These are phyloP conservation scores for Oryza longistaminata DNA, from an alignment of 176 grass and related monocot genomes.

Conservation along the genomic window DNA sequence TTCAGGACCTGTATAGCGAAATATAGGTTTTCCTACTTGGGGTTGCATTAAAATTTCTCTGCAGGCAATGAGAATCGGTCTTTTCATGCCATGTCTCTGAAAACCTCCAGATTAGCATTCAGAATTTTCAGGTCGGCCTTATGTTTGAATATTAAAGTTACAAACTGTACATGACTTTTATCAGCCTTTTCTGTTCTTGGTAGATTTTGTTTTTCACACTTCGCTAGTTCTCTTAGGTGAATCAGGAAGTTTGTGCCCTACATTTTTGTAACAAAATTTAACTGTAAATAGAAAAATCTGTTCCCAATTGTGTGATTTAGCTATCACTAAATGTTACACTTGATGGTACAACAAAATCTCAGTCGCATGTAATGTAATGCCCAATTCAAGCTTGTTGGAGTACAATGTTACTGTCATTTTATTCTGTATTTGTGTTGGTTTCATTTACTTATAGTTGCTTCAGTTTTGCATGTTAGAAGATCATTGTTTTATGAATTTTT, in stretches of 20 bases:
- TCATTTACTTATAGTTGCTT: not conserved
- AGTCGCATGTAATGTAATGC: not conserved
- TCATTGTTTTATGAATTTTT: not conserved
- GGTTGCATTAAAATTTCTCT: constrained; percentile 45
- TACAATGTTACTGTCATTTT: not conserved
- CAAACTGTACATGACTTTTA: not conserved
- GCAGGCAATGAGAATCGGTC: constrained; percentile 27
- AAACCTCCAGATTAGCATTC: not conserved
- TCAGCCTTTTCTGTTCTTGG: not conserved
- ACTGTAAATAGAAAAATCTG: not conserved
- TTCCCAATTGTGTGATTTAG: not conserved
- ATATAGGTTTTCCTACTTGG: constrained; percentile 36
- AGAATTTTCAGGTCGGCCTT: not conserved
- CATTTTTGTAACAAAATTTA: not conserved
- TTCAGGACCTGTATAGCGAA: constrained; percentile 10
- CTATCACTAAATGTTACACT: not conserved
- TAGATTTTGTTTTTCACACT: not conserved
- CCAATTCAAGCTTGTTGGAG: not conserved
- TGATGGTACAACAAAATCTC: not conserved
- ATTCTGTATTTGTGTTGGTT: not conserved
- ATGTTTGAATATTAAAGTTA: constrained; percentile 21
- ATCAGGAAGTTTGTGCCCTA: not conserved
- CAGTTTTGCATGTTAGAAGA: constrained; percentile 1
- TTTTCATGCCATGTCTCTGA: constrained; percentile 31
- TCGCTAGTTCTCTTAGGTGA: not conserved